Conservation (phyloP, 2,329 filamentous ascomycete genomes). For the Parascedosporium putredinis region DNA sequence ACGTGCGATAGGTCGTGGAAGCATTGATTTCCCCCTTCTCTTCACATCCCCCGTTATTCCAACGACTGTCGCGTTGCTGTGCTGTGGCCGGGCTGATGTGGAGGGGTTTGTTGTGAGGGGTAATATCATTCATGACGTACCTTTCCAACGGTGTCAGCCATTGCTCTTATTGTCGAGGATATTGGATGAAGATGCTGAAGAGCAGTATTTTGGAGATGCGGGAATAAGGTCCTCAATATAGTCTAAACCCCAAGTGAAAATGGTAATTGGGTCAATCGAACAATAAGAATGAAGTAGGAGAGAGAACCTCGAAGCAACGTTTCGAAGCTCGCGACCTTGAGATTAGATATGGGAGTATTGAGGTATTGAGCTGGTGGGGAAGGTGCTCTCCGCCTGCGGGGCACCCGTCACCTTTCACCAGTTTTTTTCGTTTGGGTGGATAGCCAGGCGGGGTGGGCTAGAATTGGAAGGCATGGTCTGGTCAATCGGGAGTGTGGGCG, state of each 20-base stretch:
- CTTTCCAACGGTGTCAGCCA: constrained; percentile 12
- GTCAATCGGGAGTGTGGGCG: background rate
- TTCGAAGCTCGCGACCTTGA: constrained; percentile 1
- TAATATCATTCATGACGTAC: constrained; percentile 1
- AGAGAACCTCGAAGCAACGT: background rate
- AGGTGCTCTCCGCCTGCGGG: background rate
- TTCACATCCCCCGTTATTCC: too few species aligned
- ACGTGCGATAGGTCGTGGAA: too few species aligned
- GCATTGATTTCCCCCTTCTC: too few species aligned
- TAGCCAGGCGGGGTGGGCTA: background rate
- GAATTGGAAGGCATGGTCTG: background rate
- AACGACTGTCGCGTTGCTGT: too few species aligned
- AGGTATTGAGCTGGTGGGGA: background rate
- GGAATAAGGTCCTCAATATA: background rate
- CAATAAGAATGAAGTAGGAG: background rate
- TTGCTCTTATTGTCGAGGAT: background rate
- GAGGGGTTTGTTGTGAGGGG: background rate
- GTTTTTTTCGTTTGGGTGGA: background rate
- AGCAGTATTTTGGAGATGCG: background rate
- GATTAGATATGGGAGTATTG: background rate
- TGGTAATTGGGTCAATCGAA: background rate
- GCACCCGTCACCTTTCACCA: background rate
- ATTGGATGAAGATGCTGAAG: background rate
- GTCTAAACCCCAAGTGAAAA: background rate
- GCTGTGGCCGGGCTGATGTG: too few species aligned